These are phyloP conservation scores for Botryosphaeria dothidea DNA, from an alignment of 2,329 filamentous ascomycete species.

Conservation along the genomic window DNA sequence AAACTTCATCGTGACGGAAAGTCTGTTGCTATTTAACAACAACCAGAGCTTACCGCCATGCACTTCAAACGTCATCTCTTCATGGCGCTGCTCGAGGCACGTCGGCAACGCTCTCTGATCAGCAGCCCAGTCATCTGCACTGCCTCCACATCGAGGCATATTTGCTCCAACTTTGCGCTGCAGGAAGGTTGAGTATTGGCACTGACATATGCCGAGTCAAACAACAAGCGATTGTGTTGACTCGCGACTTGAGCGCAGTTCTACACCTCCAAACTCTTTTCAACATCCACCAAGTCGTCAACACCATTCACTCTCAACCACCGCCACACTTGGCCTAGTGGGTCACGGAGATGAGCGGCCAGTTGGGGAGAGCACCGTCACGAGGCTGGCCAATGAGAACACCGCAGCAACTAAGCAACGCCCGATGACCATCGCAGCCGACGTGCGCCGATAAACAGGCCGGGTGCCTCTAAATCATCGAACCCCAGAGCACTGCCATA, in stretches of 20 bases:
- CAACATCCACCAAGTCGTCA: neutral
- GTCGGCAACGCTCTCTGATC: neutral
- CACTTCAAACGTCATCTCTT: neutral
- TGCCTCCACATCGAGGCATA: neutral
- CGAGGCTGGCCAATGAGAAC: too few relatives aligned
- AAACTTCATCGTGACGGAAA: neutral
- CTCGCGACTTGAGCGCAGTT: neutral
- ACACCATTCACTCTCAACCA: neutral
- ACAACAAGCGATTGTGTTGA: neutral
- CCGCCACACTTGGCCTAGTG: neutral
- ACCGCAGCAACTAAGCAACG: too few relatives aligned
- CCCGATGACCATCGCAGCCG: too few relatives aligned
- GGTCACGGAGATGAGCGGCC: too few relatives aligned
- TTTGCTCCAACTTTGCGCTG: neutral
- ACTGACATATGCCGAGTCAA: neutral
- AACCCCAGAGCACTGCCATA: neutral
- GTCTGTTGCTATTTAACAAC: neutral
- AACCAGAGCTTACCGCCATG: neutral
- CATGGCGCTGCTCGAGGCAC: neutral
- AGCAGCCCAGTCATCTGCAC: neutral
- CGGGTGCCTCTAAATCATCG: too few relatives aligned
- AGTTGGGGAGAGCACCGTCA: too few relatives aligned
- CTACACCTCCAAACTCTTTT: neutral
- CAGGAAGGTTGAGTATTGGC: neutral
- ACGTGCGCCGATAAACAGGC: too few relatives aligned